Conservation (phyloP, 768 basidiomycete genomes). For the Leccinum olivaceopallidum region DNA sequence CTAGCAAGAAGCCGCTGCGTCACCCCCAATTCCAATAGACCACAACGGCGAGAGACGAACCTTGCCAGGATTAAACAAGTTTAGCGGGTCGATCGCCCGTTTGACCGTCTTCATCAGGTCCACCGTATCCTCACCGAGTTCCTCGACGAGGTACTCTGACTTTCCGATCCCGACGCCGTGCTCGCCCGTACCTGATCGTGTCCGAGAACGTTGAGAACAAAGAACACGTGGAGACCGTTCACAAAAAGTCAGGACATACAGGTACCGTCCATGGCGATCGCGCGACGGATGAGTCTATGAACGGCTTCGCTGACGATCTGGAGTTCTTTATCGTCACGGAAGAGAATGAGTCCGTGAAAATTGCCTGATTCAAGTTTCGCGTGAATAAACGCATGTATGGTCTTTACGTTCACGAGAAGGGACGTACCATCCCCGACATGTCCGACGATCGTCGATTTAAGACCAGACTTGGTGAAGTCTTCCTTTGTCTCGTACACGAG, state of each 20-base stretch:
- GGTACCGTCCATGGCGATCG: constrained; percentile 72
- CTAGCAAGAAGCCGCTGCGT: neutral
- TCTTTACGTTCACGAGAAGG: constrained; percentile 2
- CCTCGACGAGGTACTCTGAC: constrained; percentile 77
- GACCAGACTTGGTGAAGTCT: constrained; percentile 61
- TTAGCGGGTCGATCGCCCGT: constrained; percentile 71
- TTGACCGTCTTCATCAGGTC: constrained; percentile 88
- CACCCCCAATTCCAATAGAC: neutral
- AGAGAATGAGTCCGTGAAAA: constrained; percentile 52
- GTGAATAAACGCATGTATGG: neutral
- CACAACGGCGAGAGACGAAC: constrained; percentile 19
- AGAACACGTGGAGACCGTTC: neutral
- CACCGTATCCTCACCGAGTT: constrained; percentile 82
- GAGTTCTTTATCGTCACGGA: constrained; percentile 59
- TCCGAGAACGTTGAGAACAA: constrained; percentile 1
- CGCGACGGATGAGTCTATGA: constrained; percentile 71
- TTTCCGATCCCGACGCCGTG: constrained; percentile 90
- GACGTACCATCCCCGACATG: constrained; percentile 78
- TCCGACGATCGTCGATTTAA: constrained; percentile 72
- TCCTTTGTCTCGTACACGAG: constrained; percentile 77
- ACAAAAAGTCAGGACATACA: constrained; percentile 43
- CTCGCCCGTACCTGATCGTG: constrained; percentile 68
- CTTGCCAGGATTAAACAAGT: constrained; percentile 88
- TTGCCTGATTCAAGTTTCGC: constrained; percentile 36
- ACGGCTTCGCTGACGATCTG: constrained; percentile 56